Evolutionary conservation across 169 alveolate genomes (phyloP), one percentile per base, ranked within the genome.

Genomic region (Cryptosporidium canis): DNA sequence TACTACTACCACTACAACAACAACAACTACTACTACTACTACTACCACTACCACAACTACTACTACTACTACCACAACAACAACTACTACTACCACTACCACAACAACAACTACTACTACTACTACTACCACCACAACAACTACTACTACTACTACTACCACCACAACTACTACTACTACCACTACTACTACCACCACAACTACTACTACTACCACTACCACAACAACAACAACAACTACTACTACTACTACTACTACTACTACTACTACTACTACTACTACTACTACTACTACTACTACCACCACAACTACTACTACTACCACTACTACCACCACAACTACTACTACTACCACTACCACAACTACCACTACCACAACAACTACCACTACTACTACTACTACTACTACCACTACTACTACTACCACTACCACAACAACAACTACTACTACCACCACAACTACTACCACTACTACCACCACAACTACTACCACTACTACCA

Each of bases 221-320:
- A 44, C 55, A 44, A 44, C 55, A 11, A 14, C 9, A 44, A 44
- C 55, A 44, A 44, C 55, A 11, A 44, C 55, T 14, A 44, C n/a
- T n/a, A n/a, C n/a, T n/a, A n/a, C 66, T 18, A 56, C 66, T 16
- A 56, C 66, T 16, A 56, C 66, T 18, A 56, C 66, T 16, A 56
- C 66, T 16, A 64, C 72, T 9, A 64, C 72, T 64, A 31, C 41
- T 64, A 64, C 72, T 64, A 64, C 72, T 64, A 64, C 72, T 64
- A 33, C 41, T 7, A 64, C 72, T 64, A 64, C 72, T 33, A 64
- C 72, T 24, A 64, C 72, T 27, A 31, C 41, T 18, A 33, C n/a
- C 12, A 64, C 51, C 27, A 64, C 72, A 21, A 18, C 72, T 11
- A 64, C 72, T 18, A 64, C 72, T 64, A 33, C 41, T 18, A 27